Conservation (phyloP, 129 eudicot genomes). For the Gnaphalium uliginosum region DNA sequence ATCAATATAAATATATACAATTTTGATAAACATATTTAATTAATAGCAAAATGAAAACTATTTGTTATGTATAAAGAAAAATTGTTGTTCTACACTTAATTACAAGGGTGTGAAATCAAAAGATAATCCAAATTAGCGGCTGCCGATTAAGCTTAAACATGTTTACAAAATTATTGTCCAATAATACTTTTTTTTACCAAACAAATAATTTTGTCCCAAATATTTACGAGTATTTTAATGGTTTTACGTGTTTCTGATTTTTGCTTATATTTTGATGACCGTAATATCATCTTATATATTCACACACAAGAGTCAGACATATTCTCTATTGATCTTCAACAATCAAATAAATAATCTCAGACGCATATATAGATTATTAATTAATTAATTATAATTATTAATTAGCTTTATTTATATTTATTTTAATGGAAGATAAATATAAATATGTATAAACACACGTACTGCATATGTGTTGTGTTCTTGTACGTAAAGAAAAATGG, state of each 20-base stretch:
- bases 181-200: conserved; percentile 6
- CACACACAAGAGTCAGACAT: neutral
- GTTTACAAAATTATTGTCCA: conserved; percentile 35
- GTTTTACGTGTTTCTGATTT: neutral
- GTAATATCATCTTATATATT: neutral
- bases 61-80: neutral
- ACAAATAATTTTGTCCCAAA: conserved; percentile 5
- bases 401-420: too few species aligned
- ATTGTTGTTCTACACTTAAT: neutral
- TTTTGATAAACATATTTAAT: neutral
- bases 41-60: neutral
- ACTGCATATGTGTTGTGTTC: neutral
- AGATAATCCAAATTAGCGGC: conserved; percentile 34
- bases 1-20: neutral
- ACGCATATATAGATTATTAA: too few species aligned
- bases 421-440: neutral
- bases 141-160: conserved; percentile 28
- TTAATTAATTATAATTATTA: too few species aligned
- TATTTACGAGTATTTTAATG: neutral
- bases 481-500: too few species aligned
- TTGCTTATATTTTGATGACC: neutral
- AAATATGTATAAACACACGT: neutral
- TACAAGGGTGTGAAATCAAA: conserved; percentile 16
- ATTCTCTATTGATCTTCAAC: neutral
- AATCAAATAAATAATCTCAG: too few species aligned